Conservation (phyloP, 768 basidiomycete genomes). For the Psilocybe cyanescens region DNA sequence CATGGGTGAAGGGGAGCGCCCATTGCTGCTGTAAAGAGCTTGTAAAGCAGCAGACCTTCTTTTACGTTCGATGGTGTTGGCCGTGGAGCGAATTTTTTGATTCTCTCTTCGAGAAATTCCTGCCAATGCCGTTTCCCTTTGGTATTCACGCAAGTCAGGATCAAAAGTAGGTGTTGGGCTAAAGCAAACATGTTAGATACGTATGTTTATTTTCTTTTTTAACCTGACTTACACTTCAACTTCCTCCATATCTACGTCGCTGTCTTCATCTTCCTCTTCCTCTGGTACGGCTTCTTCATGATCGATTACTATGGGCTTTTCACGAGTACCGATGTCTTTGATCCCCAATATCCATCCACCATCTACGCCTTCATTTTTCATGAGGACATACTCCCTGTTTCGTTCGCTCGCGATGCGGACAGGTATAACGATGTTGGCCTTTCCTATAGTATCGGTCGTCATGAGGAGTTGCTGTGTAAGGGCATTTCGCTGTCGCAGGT, state of each 20-base stretch:
- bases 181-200: not conserved
- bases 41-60: constrained; percentile 52
- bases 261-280: constrained; percentile 57
- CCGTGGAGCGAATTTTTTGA: constrained; percentile 37
- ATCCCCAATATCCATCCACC: constrained; percentile 97
- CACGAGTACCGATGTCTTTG: constrained; percentile 74
- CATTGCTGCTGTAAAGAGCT: constrained; percentile 28
- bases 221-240: constrained; percentile 60
- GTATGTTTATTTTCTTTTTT: not conserved
- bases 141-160: constrained; percentile 66
- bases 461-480: constrained; percentile 91
- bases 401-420: constrained; percentile 94
- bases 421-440: constrained; percentile 87
- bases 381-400: constrained; percentile 92
- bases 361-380: constrained; percentile 85
- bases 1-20: not conserved
- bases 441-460: constrained; percentile 93
- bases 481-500: constrained; percentile 84
- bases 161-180: constrained; percentile 49
- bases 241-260: constrained; percentile 79
- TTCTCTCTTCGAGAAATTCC: constrained; percentile 54
- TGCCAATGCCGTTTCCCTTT: constrained; percentile 60
- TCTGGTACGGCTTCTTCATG: constrained; percentile 48
- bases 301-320: constrained; percentile 89
- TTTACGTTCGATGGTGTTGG: constrained; percentile 38